Percentiles rank a stretch among this genome's conserved stretches.
phyloP scores from a whole-genome alignment of 2,329 filamentous ascomycete species.

The Sporothrix dimorphospora region DNA sequence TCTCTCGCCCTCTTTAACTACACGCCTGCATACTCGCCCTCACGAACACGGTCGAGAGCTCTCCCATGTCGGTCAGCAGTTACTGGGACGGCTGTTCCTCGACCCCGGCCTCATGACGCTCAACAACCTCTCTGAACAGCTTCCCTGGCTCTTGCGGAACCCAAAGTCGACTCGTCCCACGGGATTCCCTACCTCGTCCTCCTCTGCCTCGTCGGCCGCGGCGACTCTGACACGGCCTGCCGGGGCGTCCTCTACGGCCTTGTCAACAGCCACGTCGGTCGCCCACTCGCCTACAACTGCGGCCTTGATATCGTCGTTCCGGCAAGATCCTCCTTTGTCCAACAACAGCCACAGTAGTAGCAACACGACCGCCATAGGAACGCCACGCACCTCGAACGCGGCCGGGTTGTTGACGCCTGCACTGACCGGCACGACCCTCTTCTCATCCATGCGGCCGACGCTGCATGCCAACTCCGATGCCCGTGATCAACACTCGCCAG shows the following conservation, averaged over 20 bases:
- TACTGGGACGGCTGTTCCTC: conserved; percentile 41
- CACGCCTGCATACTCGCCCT: neutral
- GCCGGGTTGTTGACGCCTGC: conserved; percentile 18
- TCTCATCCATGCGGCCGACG: conserved; percentile 9
- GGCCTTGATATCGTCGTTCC: conserved; percentile 28
- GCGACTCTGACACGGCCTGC: neutral
- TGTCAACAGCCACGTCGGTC: conserved; percentile 15
- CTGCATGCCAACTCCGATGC: conserved; percentile 11
- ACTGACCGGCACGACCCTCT: conserved; percentile 23
- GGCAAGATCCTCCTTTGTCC: conserved; percentile 13
- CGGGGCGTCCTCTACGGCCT: neutral
- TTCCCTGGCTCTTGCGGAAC: conserved; percentile 61
- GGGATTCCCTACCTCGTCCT: neutral
- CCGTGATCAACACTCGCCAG: neutral
- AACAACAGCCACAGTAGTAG: conserved; percentile 11
- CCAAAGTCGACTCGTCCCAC: conserved; percentile 41
- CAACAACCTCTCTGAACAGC: conserved; percentile 61
- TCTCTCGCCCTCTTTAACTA: neutral
- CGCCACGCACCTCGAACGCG: neutral
- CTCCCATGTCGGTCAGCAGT: conserved; percentile 35
- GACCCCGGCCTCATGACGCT: conserved; percentile 61
- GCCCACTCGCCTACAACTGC: conserved; percentile 24
- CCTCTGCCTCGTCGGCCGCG: neutral
- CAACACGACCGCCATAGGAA: neutral
- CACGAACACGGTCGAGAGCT: neutral